Percentiles rank a stretch among this genome's conserved stretches.
Evolutionary conservation across 768 basidiomycete genomes (phyloP).

Genomic region (Mycena belliarum): DNA sequence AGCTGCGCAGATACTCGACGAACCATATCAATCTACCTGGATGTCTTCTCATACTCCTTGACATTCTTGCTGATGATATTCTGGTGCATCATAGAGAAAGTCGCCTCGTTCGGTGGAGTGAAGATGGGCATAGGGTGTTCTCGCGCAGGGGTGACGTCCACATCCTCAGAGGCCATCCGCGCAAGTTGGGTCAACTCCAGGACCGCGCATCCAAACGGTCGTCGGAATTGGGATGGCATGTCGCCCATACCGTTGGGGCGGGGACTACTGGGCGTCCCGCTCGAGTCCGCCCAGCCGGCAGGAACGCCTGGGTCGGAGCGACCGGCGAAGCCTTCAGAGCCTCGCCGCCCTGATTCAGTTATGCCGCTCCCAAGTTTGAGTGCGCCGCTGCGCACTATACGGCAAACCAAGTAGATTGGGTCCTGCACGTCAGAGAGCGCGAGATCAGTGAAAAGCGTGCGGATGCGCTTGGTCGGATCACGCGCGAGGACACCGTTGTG

Average conservation of each 20-base stretch:
- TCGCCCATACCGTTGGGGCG: slow-evolving; percentile 35
- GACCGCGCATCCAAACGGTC: slow-evolving; percentile 96
- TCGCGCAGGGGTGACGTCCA: slow-evolving; percentile 61
- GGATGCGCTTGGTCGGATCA: slow-evolving; percentile 72
- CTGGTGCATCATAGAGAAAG: slow-evolving; percentile 93
- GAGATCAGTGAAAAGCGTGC: slow-evolving; percentile 90
- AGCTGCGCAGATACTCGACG: not conserved
- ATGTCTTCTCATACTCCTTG: slow-evolving; percentile 81
- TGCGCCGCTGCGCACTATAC: slow-evolving; percentile 85
- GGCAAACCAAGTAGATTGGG: slow-evolving; percentile 86
- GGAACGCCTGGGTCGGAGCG: slow-evolving; percentile 11
- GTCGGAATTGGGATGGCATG: slow-evolving; percentile 56
- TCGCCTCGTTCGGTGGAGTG: slow-evolving; percentile 76
- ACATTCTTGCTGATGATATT: slow-evolving; percentile 82
- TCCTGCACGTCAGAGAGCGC: slow-evolving; percentile 83
- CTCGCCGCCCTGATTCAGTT: slow-evolving; percentile 47
- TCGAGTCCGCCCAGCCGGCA: slow-evolving; percentile 7
- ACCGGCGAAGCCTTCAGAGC: slow-evolving; percentile 46
- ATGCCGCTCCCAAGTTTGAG: slow-evolving; percentile 69
- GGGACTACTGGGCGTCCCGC: slow-evolving; percentile 19
- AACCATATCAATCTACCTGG: slow-evolving; percentile 58
- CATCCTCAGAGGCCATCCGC: slow-evolving; percentile 64
- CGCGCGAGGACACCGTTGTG: slow-evolving; percentile 88
- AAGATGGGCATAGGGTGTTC: slow-evolving; percentile 91
- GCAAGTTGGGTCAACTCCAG: slow-evolving; percentile 78